Conservation (phyloP, 1,284 basidiomycete species). For the Moesziomyces sp. region DNA sequence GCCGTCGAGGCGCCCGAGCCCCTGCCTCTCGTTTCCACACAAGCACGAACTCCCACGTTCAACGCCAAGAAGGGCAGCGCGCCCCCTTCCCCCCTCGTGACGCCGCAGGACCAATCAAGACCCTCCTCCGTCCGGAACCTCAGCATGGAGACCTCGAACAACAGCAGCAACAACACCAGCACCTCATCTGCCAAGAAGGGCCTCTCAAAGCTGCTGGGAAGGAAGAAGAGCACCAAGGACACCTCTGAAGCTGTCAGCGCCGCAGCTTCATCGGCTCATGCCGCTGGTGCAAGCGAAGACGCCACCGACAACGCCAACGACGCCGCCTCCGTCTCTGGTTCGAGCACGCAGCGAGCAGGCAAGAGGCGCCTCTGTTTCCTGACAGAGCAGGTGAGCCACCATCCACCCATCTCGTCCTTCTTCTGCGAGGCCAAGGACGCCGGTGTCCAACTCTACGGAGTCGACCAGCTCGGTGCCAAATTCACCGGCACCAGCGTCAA, state of each 20-base stretch:
- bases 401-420: slow-evolving; percentile 92
- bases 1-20: slow-evolving; percentile 33
- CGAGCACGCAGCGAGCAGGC: slow-evolving; percentile 17
- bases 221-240: slow-evolving; percentile 35
- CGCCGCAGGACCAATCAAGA: slow-evolving; percentile 35
- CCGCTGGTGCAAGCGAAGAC: slow-evolving; percentile 17
- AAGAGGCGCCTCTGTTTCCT: slow-evolving; percentile 56
- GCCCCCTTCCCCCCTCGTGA: slow-evolving; percentile 34
- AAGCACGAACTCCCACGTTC: slow-evolving; percentile 27
- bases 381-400: slow-evolving; percentile 80
- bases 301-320: slow-evolving; percentile 15
- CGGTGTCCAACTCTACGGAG: slow-evolving; percentile 58
- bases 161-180: background rate
- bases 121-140: slow-evolving; percentile 39
- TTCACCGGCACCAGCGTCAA: slow-evolving; percentile 62
- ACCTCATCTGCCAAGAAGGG: slow-evolving; percentile 31
- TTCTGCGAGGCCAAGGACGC: slow-evolving; percentile 61
- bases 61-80: slow-evolving; percentile 37
- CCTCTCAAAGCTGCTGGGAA: slow-evolving; percentile 45
- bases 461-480: slow-evolving; percentile 89
- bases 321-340: slow-evolving; percentile 32
- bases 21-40: slow-evolving; percentile 22
- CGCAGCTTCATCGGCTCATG: slow-evolving; percentile 8
- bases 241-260: slow-evolving; percentile 18
- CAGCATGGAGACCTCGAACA: slow-evolving; percentile 22